phyloP scores from a whole-genome alignment of 148 eudicot genomes.

The Beta vulgaris region DNA sequence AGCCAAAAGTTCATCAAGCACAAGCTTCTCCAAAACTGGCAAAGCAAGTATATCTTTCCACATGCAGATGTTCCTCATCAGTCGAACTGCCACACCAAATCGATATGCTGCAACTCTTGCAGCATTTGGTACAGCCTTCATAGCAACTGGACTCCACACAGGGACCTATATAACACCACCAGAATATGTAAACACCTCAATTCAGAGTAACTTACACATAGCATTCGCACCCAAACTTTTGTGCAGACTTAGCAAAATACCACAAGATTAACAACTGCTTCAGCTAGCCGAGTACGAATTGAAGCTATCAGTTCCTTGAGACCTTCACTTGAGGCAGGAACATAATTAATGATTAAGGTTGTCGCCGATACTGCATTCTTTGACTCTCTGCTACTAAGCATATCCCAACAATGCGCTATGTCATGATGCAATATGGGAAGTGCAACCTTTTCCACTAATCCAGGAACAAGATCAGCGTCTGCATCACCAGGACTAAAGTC shows the following conservation, averaged over 20 bases:
- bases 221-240: background rate
- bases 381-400: conserved; percentile 78
- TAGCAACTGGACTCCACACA: conserved; percentile 67
- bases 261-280: conserved; percentile 65
- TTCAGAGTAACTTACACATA: background rate
- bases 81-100: conserved; percentile 80
- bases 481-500: conserved; percentile 62
- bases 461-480: conserved; percentile 86
- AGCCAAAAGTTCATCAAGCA: conserved; percentile 67
- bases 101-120: conserved; percentile 80
- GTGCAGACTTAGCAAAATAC: conserved; percentile 36
- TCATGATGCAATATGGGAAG: conserved; percentile 81
- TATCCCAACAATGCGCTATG: conserved; percentile 81
- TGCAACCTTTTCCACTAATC: conserved; percentile 87
- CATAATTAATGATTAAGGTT: conserved; percentile 55
- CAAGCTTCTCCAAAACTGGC: conserved; percentile 77
- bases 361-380: conserved; percentile 77
- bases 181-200: background rate
- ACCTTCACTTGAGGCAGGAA: conserved; percentile 65
- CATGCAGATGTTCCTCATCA: conserved; percentile 80
- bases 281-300: conserved; percentile 68
- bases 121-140: conserved; percentile 87
- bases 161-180: conserved; percentile 54
- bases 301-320: conserved; percentile 61
- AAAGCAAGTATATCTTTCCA: conserved; percentile 77